Base-by-base conservation (phyloP, 2,329 filamentous ascomycete species). In the Penicillium sp. region DNA sequence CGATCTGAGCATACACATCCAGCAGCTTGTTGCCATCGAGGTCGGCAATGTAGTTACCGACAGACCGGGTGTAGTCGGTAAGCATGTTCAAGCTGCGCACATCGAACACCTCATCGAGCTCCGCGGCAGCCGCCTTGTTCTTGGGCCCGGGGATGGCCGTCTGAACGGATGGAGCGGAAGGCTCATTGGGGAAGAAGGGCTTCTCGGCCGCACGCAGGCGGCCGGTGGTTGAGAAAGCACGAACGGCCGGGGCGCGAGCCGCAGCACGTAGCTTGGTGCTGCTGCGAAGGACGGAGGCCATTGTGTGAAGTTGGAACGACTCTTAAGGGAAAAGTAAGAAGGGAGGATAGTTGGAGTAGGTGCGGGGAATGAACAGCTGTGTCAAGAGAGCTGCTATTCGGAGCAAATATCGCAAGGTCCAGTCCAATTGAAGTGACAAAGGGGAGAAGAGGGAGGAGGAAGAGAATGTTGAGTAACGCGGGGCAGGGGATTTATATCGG, bases 21-120 rank as follows among this genome's bases (percentile, higher is more conserved):
- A 78, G 66, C 31, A 78, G 66, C 42, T 76, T 64, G 60, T 78
- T 78, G 44, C 76, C 76, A 61, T 78, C 76, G 25, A 74, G 65
- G 62, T 78, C 76, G 40, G 72, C 70, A 52, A 78, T 75, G 60
- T 95, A 95, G 76, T 95, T 95, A 64, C 89, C 89, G 51, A 78
- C 73, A 61, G 84, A 88, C 72, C 84, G 81, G 57, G 79, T 77
- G 72, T 89, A 92, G 71, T 91, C 86, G 53, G 80, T 80, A 63
- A 91, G 76, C 83, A 90, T 87, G 77, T 93, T 95, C 75, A 92
- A 74, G 72, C 86, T 89, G 54, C 89, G 81, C 4, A 88, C 92
- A 70, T 95, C 89, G 65, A 93, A 95, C 52, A 95, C 87, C 65
- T 84, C 76, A 72, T 87, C 76, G 55, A 95, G 80, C 68, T 89